Conservation (phyloP, 1,139 yeast species). For the Pneumocystis carinii region DNA sequence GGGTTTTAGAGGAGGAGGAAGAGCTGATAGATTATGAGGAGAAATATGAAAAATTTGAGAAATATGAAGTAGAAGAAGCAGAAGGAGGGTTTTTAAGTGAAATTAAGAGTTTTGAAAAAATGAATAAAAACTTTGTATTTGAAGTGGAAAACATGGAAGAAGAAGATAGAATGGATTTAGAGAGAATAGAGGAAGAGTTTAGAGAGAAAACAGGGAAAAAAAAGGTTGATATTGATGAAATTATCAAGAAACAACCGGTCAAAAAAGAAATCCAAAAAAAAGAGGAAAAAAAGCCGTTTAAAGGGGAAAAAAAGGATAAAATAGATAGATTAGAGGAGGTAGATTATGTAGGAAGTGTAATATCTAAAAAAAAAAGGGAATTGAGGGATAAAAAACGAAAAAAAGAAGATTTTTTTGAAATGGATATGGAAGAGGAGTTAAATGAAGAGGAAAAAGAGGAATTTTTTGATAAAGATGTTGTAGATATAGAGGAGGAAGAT, state of each 20-base stretch:
- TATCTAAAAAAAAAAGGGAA: background rate
- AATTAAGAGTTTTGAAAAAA: constrained; percentile 19
- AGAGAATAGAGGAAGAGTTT: constrained; percentile 73
- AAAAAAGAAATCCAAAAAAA: constrained; percentile 31
- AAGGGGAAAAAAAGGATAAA: background rate
- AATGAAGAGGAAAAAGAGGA: constrained; percentile 27
- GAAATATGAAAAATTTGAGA: no score
- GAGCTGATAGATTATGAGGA: no score
- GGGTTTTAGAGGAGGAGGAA: constrained; percentile 19
- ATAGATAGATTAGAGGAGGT: background rate
- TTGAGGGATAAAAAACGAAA: constrained; percentile 26
- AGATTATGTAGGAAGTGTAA: no score
- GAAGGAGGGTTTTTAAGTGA: constrained; percentile 18
- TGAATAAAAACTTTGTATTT: constrained; percentile 47
- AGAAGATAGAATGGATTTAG: constrained; percentile 34
- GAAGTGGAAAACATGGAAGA: constrained; percentile 56
- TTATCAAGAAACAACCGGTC: constrained; percentile 47
- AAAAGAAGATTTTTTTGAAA: constrained; percentile 11
- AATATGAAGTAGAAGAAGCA: no score
- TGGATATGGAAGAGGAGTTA: constrained; percentile 26
- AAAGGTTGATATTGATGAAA: constrained; percentile 67
- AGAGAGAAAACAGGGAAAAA: constrained; percentile 23
- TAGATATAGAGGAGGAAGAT: constrained; percentile 17
- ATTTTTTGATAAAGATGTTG: constrained; percentile 24
- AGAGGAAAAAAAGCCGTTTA: background rate